Evolutionary conservation across 805 yeast genomes (phyloP), one percentile per base, ranked within the genome.

Genomic region (Candida ascalaphidarum): DNA sequence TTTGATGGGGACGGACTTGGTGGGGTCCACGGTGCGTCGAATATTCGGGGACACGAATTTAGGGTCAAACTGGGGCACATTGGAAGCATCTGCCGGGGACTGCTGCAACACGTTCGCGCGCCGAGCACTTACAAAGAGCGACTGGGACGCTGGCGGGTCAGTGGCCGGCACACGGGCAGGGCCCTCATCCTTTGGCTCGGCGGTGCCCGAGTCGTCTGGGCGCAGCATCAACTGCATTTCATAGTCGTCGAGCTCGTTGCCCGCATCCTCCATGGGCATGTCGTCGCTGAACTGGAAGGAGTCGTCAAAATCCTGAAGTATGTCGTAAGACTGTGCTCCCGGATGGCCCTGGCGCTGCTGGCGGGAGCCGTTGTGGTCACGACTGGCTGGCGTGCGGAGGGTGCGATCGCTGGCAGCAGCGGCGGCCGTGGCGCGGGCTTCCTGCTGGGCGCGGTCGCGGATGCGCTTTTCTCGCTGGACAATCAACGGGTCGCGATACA

Each of bases 41-140:
- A 74, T 69, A 37, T 63, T 68, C 10, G 36, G 41, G 66, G 69
- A 5, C 72, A 72, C 23, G 70, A 73, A 29, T 68, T 71, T 44
- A 21, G 63, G 50, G 35, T 74, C 71, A 36, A 65, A 72, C 28
- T 67, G 71, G 0, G 81, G 74, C 26, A 77, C 67, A 39, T 65
- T 74, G n/a, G 66, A 48, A 28, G 61, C 52, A 2, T 58, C 61
- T 4, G 52, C 50, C 4, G 58, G 53, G 7, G 45, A 35, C 15
- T 60, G 58, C 36, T 69, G 77, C 7, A 79, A 50, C 7, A 66
- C 55, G 20, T 70, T 71, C 0, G 86, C 86, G 7, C 69, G 71
- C 38, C 71, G 71, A 2, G 86, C 84, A 29, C 77, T 69, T 22
- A 77, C 78, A 55, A 79, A 79, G n/a, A n/a, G 22, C n/a, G n/a